phyloP scores from a whole-genome alignment of 1,139 yeast genomes.

The Sugiyamaella pinicola region DNA sequence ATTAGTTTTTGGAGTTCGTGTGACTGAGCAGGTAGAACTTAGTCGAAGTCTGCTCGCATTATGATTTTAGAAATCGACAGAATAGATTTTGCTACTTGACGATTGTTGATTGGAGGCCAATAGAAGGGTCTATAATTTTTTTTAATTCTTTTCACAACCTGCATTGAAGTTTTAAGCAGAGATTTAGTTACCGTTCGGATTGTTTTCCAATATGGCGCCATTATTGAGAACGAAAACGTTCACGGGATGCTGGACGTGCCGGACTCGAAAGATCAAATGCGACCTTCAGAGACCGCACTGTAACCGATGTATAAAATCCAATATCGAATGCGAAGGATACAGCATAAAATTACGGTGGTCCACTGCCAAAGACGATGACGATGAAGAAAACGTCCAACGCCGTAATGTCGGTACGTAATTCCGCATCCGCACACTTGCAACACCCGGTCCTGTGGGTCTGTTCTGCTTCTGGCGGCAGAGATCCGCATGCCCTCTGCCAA shows the following conservation, averaged over 20 bases:
- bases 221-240: slow-evolving; percentile 49
- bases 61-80: too few relatives aligned
- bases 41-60: too few relatives aligned
- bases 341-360: slow-evolving; percentile 83
- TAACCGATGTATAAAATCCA: slow-evolving; percentile 54
- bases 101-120: too few relatives aligned
- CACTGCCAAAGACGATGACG: slow-evolving; percentile 31
- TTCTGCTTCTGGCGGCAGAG: neutral
- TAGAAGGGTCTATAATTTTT: too few relatives aligned
- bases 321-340: slow-evolving; percentile 76
- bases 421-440: neutral
- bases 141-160: too few relatives aligned
- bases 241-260: slow-evolving; percentile 67
- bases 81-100: too few relatives aligned
- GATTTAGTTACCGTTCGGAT: neutral
- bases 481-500: neutral
- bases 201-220: slow-evolving; percentile 17
- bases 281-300: slow-evolving; percentile 58
- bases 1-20: too few relatives aligned
- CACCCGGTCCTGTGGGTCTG: neutral
- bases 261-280: slow-evolving; percentile 61
- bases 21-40: too few relatives aligned
- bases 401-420: slow-evolving; percentile 51
- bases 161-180: too few relatives aligned
- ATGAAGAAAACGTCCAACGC: slow-evolving; percentile 58